Conservation (phyloP, 768 basidiomycete species). For the Mycena galopus region DNA sequence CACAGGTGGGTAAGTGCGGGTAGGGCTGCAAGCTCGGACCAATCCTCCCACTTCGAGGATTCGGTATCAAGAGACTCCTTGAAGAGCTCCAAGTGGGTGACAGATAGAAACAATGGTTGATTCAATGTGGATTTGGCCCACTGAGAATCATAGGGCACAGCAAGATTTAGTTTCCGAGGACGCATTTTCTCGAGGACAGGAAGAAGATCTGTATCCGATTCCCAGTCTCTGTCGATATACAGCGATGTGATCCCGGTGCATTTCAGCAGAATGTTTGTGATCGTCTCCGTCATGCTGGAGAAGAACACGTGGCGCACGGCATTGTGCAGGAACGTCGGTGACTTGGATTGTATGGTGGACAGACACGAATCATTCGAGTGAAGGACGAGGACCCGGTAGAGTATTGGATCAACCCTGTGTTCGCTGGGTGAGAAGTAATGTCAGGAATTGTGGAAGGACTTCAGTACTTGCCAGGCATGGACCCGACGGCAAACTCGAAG, state of each 20-base stretch:
- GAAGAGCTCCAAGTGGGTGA: not conserved
- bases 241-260: not conserved
- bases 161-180: not conserved
- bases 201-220: not conserved
- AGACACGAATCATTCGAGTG: not conserved
- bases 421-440: no score
- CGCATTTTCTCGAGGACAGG: not conserved
- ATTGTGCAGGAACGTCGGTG: not conserved
- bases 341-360: not conserved
- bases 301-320: not conserved
- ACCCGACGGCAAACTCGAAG: not conserved
- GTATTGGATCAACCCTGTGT: conserved; percentile 15
- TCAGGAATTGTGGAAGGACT: no score
- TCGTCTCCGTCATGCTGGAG: not conserved
- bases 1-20: not conserved
- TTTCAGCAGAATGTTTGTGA: not conserved
- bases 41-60: not conserved
- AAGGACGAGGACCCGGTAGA: not conserved
- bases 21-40: not conserved
- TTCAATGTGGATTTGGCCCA: not conserved
- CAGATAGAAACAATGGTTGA: not conserved
- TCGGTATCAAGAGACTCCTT: not conserved
- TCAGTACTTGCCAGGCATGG: not conserved
- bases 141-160: not conserved
- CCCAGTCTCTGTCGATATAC: not conserved